phyloP scores from a whole-genome alignment of 257 asterid genomes.

The Ballota nigra region DNA sequence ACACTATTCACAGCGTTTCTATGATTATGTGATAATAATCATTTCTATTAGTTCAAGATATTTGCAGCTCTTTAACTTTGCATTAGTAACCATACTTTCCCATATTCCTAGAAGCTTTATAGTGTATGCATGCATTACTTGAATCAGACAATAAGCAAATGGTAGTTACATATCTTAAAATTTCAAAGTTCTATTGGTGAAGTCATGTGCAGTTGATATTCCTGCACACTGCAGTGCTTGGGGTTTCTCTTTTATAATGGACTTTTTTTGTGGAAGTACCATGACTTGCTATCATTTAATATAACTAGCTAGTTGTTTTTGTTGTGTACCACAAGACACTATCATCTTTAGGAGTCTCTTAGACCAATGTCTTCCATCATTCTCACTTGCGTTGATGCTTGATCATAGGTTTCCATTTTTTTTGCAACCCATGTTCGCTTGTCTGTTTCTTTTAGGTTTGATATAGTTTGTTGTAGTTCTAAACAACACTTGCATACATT shows the following conservation, averaged over 20 bases:
- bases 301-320: not conserved
- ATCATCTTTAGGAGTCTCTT: not conserved
- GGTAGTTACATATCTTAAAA: slow-evolving; percentile 1
- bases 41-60: slow-evolving; percentile 14
- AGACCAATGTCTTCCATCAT: not conserved
- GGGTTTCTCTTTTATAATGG: slow-evolving; percentile 1
- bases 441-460: not conserved
- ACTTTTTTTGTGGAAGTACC: not conserved
- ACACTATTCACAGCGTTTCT: not conserved
- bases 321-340: slow-evolving; percentile 7
- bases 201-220: slow-evolving; percentile 17
- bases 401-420: not conserved
- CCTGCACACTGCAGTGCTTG: slow-evolving; percentile 1
- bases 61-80: slow-evolving; percentile 7
- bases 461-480: not conserved
- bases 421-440: not conserved
- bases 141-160: not conserved
- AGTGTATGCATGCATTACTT: slow-evolving; percentile 22
- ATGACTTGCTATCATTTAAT: not conserved
- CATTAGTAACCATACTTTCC: not conserved
- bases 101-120: slow-evolving; percentile 10
- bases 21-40: slow-evolving; percentile 16
- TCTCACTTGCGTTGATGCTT: slow-evolving; percentile 24
- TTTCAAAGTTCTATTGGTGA: not conserved
- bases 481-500: not conserved